Conservation (phyloP, 208 protist species). For the Histomonas meleagridis region DNA sequence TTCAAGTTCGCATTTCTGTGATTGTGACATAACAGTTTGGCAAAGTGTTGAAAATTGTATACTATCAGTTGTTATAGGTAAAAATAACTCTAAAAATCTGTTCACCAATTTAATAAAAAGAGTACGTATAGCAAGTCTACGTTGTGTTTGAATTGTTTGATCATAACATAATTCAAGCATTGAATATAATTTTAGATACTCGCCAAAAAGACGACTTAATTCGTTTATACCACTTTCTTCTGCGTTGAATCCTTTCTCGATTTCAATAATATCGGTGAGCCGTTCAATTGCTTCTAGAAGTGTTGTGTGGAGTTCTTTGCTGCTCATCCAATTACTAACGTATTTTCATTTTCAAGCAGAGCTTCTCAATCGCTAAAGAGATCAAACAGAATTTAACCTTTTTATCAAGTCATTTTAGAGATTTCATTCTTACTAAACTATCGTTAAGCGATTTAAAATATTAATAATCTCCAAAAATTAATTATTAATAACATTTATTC, state of each 20-base stretch:
- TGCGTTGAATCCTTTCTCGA: background rate
- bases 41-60: background rate
- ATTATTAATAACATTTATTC: too few relatives aligned
- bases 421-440: too few relatives aligned
- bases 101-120: background rate
- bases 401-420: too few relatives aligned
- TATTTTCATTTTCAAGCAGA: too few relatives aligned
- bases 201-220: background rate
- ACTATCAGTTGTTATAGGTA: background rate
- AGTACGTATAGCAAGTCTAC: background rate
- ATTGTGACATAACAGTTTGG: background rate
- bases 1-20: background rate
- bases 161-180: constrained; percentile 26
- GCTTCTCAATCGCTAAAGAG: too few relatives aligned
- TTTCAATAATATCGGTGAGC: background rate
- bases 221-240: background rate
- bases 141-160: constrained; percentile 34
- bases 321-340: too few relatives aligned
- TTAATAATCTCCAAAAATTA: too few relatives aligned
- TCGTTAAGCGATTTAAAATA: too few relatives aligned
- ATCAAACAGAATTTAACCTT: too few relatives aligned
- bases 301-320: background rate
- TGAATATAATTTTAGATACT: background rate
- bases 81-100: background rate
- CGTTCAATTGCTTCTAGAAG: background rate